Base-by-base conservation (phyloP, 1,139 yeast species). In the Ogataea hybrid region DNA sequence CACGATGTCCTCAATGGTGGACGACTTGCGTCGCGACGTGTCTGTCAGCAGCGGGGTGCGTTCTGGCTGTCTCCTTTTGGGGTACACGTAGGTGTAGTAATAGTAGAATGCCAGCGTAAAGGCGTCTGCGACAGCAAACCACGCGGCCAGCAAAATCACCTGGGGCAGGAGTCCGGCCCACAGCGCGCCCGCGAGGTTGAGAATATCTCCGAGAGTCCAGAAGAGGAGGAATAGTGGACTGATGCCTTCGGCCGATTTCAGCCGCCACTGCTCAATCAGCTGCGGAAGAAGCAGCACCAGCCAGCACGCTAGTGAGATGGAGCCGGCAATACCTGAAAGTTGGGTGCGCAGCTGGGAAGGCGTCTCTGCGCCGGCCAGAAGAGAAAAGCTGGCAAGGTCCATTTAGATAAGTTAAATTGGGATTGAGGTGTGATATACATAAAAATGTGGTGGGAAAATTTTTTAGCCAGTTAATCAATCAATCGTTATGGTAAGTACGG, bases 281-380 rank as follows among this genome's bases (percentile, higher is more conserved):
- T 86, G 95, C 2, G 95, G 95, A 56, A 84, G 67, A 47, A 84
- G 71, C 37, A 85, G 66, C n/a, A 85, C 90, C 20, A 86, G 76
- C 92, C 92, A 86, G 59, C 90, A 83, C 2, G 90, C 80, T 36
- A 79, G 67, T 59, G 82, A 77, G 1, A 79, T 76, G 9, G 87
- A 81, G 2, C 90, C 90, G 62, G 81, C 74, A 10, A 82, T 67
- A 3, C 85, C 85, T 3, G 88, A 77, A 17, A 77, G 62, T 12
- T 72, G 65, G 27, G 61, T 57, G 37, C 79, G 61, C 43, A 68
- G 48, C 3, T 65, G 56, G 4, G 68, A 56, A 3, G 65, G 59
- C 16, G 33, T 32, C 29, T 44, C 34, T 47, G 37, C 10, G 16
- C 11, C 25, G 21, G 25, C 20, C 3, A 28, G 15, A 14, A 15